Percentiles rank a stretch among this genome's conserved stretches.
Evolutionary conservation across 768 basidiomycete species (phyloP).

Genomic region (Suillus alpinus): DNA sequence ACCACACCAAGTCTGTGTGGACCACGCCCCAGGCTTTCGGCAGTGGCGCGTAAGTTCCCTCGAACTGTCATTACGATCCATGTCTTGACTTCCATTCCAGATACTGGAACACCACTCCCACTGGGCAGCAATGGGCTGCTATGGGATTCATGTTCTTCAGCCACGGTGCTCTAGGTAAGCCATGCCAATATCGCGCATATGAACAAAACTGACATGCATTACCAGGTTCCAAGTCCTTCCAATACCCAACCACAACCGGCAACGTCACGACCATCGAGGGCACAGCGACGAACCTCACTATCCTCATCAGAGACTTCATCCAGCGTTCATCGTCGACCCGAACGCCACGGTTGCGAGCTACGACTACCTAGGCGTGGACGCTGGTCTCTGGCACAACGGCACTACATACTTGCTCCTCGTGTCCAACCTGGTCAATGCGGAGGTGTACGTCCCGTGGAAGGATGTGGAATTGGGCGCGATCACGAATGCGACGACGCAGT

Average conservation of each 20-base stretch:
- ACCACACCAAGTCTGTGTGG: conserved; percentile 68
- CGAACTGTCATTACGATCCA: background rate
- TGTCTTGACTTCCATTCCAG: conserved; percentile 11
- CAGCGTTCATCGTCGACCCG: conserved; percentile 22
- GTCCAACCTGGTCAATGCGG: conserved; percentile 4
- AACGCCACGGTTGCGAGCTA: conserved; percentile 8
- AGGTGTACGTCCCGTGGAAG: conserved; percentile 16
- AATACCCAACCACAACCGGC: conserved; percentile 23
- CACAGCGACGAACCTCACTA: conserved; percentile 9
- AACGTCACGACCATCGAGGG: conserved; percentile 22
- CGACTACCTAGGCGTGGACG: conserved; percentile 20
- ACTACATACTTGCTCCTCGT: conserved; percentile 21
- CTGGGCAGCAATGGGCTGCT: conserved; percentile 24
- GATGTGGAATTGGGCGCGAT: conserved; percentile 14
- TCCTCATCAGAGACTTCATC: conserved; percentile 5
- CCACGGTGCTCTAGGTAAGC: conserved; percentile 25
- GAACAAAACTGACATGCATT: background rate
- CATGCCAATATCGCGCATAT: background rate
- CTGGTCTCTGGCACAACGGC: conserved; percentile 21
- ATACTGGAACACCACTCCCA: conserved; percentile 29
- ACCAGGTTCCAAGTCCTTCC: conserved; percentile 27
- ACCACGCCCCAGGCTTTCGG: conserved; percentile 77
- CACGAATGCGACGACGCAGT: conserved; percentile 16
- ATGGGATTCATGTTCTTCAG: conserved; percentile 23
- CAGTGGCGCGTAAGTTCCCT: conserved; percentile 31